These are phyloP conservation scores for Speleostelium caveatum DNA, from an alignment of 78 protist genomes.

Conservation along the genomic window DNA sequence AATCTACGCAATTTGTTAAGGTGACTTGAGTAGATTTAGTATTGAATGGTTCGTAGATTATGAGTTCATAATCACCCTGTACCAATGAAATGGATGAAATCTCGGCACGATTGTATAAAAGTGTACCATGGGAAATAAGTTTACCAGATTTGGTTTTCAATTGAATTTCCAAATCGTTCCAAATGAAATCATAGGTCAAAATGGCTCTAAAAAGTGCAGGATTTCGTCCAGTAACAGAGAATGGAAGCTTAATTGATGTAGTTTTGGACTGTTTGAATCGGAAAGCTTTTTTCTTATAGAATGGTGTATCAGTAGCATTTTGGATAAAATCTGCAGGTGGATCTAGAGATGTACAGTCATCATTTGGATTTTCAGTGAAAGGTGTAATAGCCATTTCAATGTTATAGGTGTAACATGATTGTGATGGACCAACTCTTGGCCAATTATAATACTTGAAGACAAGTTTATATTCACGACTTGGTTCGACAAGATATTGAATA, in stretches of 20 bases:
- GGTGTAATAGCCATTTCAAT: conserved; percentile 39
- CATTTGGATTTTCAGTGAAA: conserved; percentile 22
- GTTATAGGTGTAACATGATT: conserved; percentile 5
- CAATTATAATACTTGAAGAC: conserved; percentile 14
- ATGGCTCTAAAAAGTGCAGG: conserved; percentile 45
- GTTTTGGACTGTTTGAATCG: conserved; percentile 1
- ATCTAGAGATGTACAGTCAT: not conserved
- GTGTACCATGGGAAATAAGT: not conserved
- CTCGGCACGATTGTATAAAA: conserved; percentile 12
- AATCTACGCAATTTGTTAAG: conserved; percentile 38
- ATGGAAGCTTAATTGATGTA: not conserved
- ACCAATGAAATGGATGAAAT: conserved; percentile 6
- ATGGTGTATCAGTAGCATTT: not conserved
- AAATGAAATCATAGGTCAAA: conserved; percentile 39
- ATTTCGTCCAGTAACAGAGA: conserved; percentile 2
- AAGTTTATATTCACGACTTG: not conserved
- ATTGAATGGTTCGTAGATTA: conserved; percentile 46
- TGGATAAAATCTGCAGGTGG: not conserved
- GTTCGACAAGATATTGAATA: conserved; percentile 1
- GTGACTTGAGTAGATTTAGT: not conserved
- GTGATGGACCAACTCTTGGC: not conserved
- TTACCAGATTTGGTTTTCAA: not conserved
- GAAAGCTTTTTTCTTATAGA: not conserved
- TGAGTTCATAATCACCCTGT: conserved; percentile 20
- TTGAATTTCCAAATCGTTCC: conserved; percentile 31